Evolutionary conservation across 2,329 filamentous ascomycete genomes (phyloP).

Genomic region (Trichoderma oligosporum): DNA sequence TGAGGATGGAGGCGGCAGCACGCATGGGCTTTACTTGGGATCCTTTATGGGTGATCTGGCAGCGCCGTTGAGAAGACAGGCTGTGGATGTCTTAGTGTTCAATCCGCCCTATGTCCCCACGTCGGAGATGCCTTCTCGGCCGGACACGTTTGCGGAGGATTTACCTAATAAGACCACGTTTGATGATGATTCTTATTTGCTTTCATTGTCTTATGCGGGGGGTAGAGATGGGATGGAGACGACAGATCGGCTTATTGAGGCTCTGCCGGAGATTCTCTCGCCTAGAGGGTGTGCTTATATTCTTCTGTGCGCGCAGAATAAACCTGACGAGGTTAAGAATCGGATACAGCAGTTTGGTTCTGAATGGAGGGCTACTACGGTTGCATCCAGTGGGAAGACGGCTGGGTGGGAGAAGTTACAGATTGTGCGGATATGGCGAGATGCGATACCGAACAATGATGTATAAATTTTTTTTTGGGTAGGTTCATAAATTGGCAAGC

Average conservation of each 20-base stretch:
- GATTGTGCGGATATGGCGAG: conserved; percentile 80
- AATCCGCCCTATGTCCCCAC: conserved; percentile 97
- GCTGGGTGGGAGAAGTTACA: conserved; percentile 94
- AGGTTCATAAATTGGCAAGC: conserved; percentile 17
- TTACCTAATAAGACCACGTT: conserved; percentile 46
- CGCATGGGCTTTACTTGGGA: conserved; percentile 57
- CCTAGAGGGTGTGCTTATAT: conserved; percentile 78
- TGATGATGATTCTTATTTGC: conserved; percentile 76
- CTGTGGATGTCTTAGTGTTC: conserved; percentile 83
- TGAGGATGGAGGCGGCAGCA: conserved; percentile 19
- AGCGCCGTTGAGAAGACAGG: conserved; percentile 51
- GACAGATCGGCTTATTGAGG: conserved; percentile 71
- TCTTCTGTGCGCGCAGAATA: conserved; percentile 86
- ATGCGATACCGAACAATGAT: conserved; percentile 23
- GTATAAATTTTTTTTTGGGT: background rate
- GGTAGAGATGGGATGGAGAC: conserved; percentile 91
- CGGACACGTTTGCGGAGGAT: conserved; percentile 28
- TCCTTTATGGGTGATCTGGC: conserved; percentile 68
- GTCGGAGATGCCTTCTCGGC: conserved; percentile 61
- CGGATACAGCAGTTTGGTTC: conserved; percentile 51
- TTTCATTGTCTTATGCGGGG: conserved; percentile 84
- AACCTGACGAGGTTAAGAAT: conserved; percentile 68
- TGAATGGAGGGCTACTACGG: conserved; percentile 70
- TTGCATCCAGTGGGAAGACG: conserved; percentile 77
- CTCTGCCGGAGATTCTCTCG: conserved; percentile 62